Base-by-base conservation (phyloP, 345 rosid genomes). In the Microthlaspi erraticum region DNA sequence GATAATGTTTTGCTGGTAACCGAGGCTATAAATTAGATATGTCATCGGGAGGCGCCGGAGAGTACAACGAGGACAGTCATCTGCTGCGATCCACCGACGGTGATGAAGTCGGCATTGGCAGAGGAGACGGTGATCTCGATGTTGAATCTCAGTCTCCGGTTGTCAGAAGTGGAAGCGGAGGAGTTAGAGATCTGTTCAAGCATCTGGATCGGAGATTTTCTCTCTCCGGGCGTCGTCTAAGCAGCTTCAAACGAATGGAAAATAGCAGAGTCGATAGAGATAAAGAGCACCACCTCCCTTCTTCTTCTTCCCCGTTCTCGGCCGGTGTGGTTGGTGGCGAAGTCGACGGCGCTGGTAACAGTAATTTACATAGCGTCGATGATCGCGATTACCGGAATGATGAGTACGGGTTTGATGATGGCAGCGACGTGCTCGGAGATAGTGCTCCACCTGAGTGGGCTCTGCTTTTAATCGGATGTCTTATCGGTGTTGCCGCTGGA, bases 381-480 rank as follows among this genome's bases (percentile, higher is more conserved):
- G 58, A 67, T 51, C 72, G 55, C 23, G 64, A 65, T 66, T 65
- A 72, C 18, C 41, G 58, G 29, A 77, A 73, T 33, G 64, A 50
- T 7, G 77, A 64, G 20, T 82, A 76, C 23, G 69, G 59, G 1
- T 66, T 58, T 14, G 84, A 78, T 69, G 85, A 64, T 5, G 76
- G 57, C 3, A 72, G 54, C 55, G 76, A 86, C 70, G 86, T 78
- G 23, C 78, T 88, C 8, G 90, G 78, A 5, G 95, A 87, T 52
- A 86, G 83, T 44, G 97, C 97, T 14, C 90, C 98, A 50, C 98
- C 98, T 14, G 97, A 93, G 55, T 91, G 99, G 96, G 97, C 94
- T 33, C 74, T 93, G 73, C 87, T 93, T 50, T 96, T 94, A 37
- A 80, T 94, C 56, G 90, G 97, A 2, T 89, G 97, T 81, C 89